A percentile compares a stretch with the other conserved stretches of the same genome.
Evolutionary conservation across 257 asterid species (phyloP).

Genomic region (Ligustrum vulgare): DNA sequence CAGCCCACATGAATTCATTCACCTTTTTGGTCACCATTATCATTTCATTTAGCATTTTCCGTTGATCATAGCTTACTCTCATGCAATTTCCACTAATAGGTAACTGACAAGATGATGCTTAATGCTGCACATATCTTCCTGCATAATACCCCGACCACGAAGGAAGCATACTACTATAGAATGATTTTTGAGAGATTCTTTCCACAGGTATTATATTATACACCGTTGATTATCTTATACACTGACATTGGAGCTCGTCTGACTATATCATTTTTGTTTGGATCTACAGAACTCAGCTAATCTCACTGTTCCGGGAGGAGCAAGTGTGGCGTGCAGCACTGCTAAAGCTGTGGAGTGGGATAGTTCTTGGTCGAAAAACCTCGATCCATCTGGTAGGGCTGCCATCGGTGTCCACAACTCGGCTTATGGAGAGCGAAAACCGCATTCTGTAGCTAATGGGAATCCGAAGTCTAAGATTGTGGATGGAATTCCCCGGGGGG

Average conservation of each 20-base stretch:
- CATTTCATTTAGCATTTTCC: no score
- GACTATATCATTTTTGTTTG: background rate
- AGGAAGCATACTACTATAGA: constrained; percentile 90
- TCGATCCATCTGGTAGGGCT: constrained; percentile 94
- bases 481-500: constrained; percentile 44
- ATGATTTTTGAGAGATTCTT: constrained; percentile 92
- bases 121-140: constrained; percentile 79
- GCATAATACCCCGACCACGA: constrained; percentile 83
- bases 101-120: constrained; percentile 83
- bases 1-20: no score
- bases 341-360: constrained; percentile 89
- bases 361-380: constrained; percentile 80
- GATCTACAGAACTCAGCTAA: constrained; percentile 70
- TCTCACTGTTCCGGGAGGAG: constrained; percentile 86
- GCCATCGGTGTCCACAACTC: constrained; percentile 88
- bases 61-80: background rate
- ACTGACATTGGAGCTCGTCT: background rate
- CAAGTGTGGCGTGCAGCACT: constrained; percentile 92
- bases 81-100: constrained; percentile 39
- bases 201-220: constrained; percentile 65
- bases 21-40: no score
- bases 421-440: constrained; percentile 50
- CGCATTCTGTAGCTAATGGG: constrained; percentile 31
- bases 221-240: background rate
- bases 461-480: constrained; percentile 33